A percentile compares a stretch with the other conserved stretches of the same genome.
Evolutionary conservation across 1,139 yeast genomes (phyloP).

Genomic region (Chernovozyma aurita): DNA sequence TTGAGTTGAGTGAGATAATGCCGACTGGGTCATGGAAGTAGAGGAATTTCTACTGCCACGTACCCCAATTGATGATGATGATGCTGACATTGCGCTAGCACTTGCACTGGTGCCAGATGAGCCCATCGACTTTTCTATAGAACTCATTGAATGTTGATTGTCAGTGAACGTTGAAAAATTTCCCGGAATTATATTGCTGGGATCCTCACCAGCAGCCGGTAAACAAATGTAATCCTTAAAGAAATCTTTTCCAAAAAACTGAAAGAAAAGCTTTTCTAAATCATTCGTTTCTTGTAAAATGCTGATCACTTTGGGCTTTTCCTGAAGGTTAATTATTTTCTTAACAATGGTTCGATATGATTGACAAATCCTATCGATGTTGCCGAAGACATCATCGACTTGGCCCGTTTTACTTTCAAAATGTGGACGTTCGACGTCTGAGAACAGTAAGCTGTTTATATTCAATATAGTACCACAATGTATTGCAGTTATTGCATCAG

Average conservation of each 20-base stretch:
- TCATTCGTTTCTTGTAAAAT: slow-evolving; percentile 34
- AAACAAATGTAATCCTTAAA: slow-evolving; percentile 38
- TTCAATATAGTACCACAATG: slow-evolving; percentile 31
- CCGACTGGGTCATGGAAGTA: slow-evolving; percentile 1
- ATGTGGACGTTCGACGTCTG: slow-evolving; percentile 32
- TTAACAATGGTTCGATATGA: slow-evolving; percentile 29
- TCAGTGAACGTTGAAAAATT: neutral
- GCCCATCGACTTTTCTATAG: neutral
- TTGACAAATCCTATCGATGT: slow-evolving; percentile 18
- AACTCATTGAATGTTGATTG: neutral
- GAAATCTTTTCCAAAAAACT: slow-evolving; percentile 42
- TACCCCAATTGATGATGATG: neutral
- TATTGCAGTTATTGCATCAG: slow-evolving; percentile 33
- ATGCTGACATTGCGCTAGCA: neutral
- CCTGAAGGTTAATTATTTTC: slow-evolving; percentile 25
- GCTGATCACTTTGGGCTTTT: slow-evolving; percentile 35
- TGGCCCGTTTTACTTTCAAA: slow-evolving; percentile 16
- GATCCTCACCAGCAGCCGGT: slow-evolving; percentile 17
- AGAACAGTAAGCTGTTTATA: slow-evolving; percentile 21
- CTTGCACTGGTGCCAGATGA: neutral
- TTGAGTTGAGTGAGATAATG: neutral
- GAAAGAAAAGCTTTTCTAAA: slow-evolving; percentile 33
- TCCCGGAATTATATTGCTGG: slow-evolving; percentile 4
- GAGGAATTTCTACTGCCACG: slow-evolving; percentile 1
- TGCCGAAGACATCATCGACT: slow-evolving; percentile 12